phyloP scores from a whole-genome alignment of 2,329 filamentous ascomycete genomes.

The Curvularia hawaiiensis region DNA sequence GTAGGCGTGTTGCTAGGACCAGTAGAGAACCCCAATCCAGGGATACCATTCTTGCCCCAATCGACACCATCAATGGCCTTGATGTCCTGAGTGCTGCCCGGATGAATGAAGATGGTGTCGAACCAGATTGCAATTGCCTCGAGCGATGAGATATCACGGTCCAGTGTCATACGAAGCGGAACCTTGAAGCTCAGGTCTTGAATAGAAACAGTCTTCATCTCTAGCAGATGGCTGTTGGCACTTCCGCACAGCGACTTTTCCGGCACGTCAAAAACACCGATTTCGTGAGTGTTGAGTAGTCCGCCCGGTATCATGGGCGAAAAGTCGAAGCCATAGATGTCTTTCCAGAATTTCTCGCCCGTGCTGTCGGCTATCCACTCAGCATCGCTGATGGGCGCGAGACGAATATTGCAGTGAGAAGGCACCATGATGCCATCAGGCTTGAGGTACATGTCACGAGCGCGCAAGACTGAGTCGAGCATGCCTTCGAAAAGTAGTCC shows the following conservation, averaged over 20 bases:
- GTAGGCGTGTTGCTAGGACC: conserved; percentile 77
- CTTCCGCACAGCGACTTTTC: conserved; percentile 51
- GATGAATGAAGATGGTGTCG: conserved; percentile 85
- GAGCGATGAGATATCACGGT: conserved; percentile 67
- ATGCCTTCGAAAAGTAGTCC: conserved; percentile 93
- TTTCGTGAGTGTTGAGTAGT: conserved; percentile 67
- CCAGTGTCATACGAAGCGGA: conserved; percentile 67
- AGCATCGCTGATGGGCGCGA: conserved; percentile 78
- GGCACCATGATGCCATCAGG: conserved; percentile 84
- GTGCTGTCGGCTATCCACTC: conserved; percentile 80
- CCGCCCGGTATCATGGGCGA: conserved; percentile 84
- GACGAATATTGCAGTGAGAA: conserved; percentile 79
- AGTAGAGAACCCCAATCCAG: conserved; percentile 83
- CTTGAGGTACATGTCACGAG: conserved; percentile 83
- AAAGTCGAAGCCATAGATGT: conserved; percentile 97
- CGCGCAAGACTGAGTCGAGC: conserved; percentile 89
- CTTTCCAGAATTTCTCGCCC: conserved; percentile 74
- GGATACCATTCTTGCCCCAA: conserved; percentile 62
- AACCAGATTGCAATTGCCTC: conserved; percentile 94
- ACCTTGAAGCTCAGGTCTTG: conserved; percentile 78
- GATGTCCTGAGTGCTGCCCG: conserved; percentile 39
- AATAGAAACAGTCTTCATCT: conserved; percentile 73
- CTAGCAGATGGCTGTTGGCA: conserved; percentile 73
- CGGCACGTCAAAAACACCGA: conserved; percentile 41
- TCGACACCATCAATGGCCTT: conserved; percentile 60